Percentiles rank a stretch among this genome's conserved stretches.
phyloP scores from a whole-genome alignment of 148 eudicot genomes.

The Drosera capensis region DNA sequence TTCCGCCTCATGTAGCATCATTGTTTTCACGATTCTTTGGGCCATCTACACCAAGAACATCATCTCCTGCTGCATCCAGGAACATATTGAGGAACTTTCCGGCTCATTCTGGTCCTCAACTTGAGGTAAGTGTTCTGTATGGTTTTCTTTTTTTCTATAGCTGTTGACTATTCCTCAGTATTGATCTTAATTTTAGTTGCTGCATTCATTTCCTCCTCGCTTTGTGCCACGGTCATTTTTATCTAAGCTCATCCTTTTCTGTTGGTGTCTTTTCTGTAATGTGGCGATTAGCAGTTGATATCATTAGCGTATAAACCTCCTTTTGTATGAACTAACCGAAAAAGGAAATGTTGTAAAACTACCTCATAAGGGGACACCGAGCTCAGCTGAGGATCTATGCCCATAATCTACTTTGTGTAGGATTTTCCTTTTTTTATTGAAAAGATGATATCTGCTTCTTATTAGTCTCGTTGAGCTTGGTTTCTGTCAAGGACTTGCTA shows the following conservation, averaged over 20 bases:
- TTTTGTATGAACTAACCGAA: too few species aligned
- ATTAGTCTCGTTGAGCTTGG: not conserved
- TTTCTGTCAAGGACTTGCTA: too few species aligned
- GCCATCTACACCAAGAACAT: constrained; percentile 50
- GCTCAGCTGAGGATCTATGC: not conserved
- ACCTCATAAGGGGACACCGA: not conserved
- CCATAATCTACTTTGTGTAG: not conserved
- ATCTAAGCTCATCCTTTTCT: too few species aligned
- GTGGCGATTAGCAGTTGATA: too few species aligned
- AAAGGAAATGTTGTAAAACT: not conserved
- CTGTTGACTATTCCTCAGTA: not conserved
- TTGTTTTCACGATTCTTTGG: constrained; percentile 62
- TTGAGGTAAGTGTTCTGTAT: constrained; percentile 46
- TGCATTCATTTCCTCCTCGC: too few species aligned
- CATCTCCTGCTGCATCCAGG: constrained; percentile 43
- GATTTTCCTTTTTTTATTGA: not conserved
- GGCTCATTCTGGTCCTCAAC: constrained; percentile 39
- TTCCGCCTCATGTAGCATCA: constrained; percentile 62
- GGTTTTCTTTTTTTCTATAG: too few species aligned
- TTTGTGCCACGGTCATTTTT: too few species aligned
- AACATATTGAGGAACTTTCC: constrained; percentile 38
- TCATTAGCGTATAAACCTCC: too few species aligned
- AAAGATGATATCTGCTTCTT: not conserved
- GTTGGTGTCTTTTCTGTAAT: too few species aligned
- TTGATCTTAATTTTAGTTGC: not conserved